Evolutionary conservation across 768 basidiomycete genomes (phyloP).

Genomic region (Rhodotorula taiwanensis): DNA sequence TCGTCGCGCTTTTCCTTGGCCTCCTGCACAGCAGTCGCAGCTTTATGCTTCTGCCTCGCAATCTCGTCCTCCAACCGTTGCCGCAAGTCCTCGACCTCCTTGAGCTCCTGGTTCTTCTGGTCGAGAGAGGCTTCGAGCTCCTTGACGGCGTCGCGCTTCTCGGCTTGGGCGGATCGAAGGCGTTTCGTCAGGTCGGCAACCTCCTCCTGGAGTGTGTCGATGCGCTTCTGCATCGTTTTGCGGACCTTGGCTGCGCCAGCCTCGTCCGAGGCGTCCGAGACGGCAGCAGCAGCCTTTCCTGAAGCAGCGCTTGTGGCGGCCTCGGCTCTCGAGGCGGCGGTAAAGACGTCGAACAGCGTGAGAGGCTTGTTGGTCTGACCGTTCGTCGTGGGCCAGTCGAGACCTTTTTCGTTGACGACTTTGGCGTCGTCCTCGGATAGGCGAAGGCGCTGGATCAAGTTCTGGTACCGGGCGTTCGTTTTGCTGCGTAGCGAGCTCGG

Average conservation of each 20-base stretch:
- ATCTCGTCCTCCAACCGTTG: conserved; percentile 1
- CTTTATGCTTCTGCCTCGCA: background rate
- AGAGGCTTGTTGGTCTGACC: too few relatives aligned
- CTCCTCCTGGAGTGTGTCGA: too few relatives aligned
- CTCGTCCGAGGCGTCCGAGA: background rate
- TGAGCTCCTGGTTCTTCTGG: background rate
- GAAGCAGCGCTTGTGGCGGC: background rate
- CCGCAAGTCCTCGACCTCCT: background rate
- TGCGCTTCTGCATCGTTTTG: too few relatives aligned
- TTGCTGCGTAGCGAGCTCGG: too few relatives aligned
- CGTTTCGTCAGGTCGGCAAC: too few relatives aligned
- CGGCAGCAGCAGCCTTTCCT: background rate
- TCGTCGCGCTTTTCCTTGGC: background rate
- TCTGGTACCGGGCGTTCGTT: background rate
- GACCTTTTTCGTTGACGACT: background rate
- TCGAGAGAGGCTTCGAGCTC: background rate
- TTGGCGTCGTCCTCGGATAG: background rate
- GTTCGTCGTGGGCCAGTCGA: background rate
- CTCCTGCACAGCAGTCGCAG: background rate
- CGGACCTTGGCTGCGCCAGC: background rate
- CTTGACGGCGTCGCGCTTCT: background rate
- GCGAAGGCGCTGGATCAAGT: background rate
- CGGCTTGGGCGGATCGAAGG: too few relatives aligned
- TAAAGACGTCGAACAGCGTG: background rate
- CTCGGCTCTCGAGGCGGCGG: background rate